phyloP scores from a whole-genome alignment of 345 rosid genomes.

The Linum lewisii region DNA sequence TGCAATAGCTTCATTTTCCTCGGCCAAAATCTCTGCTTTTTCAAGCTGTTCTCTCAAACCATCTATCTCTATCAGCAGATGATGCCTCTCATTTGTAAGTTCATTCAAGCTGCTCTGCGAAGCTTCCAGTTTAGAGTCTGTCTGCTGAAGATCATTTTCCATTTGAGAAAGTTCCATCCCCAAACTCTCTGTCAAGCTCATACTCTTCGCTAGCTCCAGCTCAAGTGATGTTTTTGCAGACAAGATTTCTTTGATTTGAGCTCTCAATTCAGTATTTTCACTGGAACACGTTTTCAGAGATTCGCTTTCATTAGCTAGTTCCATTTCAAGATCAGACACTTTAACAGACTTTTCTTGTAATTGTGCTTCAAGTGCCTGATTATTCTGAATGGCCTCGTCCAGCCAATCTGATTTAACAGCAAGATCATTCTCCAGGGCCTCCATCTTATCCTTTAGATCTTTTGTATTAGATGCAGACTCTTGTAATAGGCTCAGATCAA shows the following conservation, averaged over 20 bases:
- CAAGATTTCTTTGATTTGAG: conserved; percentile 34
- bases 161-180: conserved; percentile 57
- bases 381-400: conserved; percentile 37
- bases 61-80: conserved; percentile 43
- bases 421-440: conserved; percentile 65
- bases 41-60: conserved; percentile 50
- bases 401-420: conserved; percentile 48
- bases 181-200: conserved; percentile 46
- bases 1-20: conserved; percentile 55
- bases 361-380: conserved; percentile 47
- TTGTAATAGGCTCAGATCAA: conserved; percentile 80
- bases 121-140: conserved; percentile 47
- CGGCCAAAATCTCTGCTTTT: conserved; percentile 42
- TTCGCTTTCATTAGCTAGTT: conserved; percentile 31
- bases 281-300: conserved; percentile 21
- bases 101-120: conserved; percentile 40
- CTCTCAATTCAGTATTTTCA: conserved; percentile 48
- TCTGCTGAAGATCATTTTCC: conserved; percentile 43
- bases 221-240: conserved; percentile 39
- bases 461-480: conserved; percentile 74
- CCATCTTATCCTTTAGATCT: conserved; percentile 76
- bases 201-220: conserved; percentile 46
- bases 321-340: conserved; percentile 39
- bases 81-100: conserved; percentile 49
- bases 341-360: conserved; percentile 50